Conservation (phyloP, 257 asterid genomes). For the Fraxinus pennsylvanica region DNA sequence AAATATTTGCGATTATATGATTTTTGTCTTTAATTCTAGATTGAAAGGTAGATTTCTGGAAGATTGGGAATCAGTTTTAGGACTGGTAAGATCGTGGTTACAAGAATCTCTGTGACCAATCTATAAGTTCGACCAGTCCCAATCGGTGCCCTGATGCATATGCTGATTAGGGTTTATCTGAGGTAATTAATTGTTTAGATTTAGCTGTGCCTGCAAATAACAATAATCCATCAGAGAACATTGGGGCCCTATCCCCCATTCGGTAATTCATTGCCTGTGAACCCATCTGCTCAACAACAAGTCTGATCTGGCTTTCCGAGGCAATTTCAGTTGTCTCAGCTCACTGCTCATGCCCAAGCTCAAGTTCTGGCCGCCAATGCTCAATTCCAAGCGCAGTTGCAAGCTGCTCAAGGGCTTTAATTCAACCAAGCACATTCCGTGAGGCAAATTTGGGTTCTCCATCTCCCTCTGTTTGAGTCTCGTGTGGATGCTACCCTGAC, state of each 20-base stretch:
- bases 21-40: too few relatives aligned
- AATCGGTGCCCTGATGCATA: neutral
- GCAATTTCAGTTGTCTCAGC: conserved; percentile 22
- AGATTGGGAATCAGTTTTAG: too few relatives aligned
- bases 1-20: too few relatives aligned
- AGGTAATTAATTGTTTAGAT: conserved; percentile 21
- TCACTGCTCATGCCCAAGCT: conserved; percentile 93
- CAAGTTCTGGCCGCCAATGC: too few relatives aligned
- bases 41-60: too few relatives aligned
- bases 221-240: conserved; percentile 67
- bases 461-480: conserved; percentile 90
- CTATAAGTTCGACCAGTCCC: conserved; percentile 24
- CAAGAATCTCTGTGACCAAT: neutral
- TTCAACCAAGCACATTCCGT: too few relatives aligned
- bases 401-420: too few relatives aligned
- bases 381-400: too few relatives aligned
- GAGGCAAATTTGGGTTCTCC: conserved; percentile 43
- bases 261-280: too few relatives aligned
- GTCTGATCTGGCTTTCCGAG: too few relatives aligned
- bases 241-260: conserved; percentile 36
- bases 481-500: conserved; percentile 88
- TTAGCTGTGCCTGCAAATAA: conserved; percentile 73
- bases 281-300: too few relatives aligned
- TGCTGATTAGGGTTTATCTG: conserved; percentile 21
- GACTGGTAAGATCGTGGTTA: too few relatives aligned